Base-by-base conservation (phyloP, 305 asterid genomes). In the Plantago coronopus region DNA sequence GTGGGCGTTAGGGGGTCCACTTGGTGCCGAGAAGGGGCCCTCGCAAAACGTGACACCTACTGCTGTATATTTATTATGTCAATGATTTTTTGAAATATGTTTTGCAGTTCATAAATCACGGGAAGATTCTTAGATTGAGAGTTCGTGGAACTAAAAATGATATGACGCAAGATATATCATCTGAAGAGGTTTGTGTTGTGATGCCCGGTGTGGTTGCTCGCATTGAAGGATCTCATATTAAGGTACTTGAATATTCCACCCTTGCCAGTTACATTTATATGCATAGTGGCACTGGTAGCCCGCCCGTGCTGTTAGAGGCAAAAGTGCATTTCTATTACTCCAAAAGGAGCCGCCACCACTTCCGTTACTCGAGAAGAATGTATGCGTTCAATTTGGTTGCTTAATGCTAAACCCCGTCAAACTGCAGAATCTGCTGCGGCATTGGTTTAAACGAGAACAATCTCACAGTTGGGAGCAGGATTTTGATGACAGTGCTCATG, bases 151-250 rank as follows among this genome's bases (percentile, higher is more conserved):
- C 82, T 50, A 84, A 81, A 75, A 81, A 80, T 64, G 95, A 86
- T 64, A 68, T 71, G 19, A 72, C 74, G 5, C 86, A 74, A 58
- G 90, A 84, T 53, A 57, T 80, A 34, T 74, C 90, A 0, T 72
- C 81, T 16, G 95, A 88, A 78, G 98, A 85, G 76, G 85, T 91
- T 74, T 88, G 98, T 48, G 75, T 83, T 59, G 95, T 91, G 72
- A 82, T 88, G 95, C 78, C 86, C 16, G 88, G 91, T 53, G 86
- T 80, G 43, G 65, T 91, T 78, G 95, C 91, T 62, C 87, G 96
- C 17, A 78, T 90, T 69, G 95, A 86, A 68, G 98, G 96, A 72
- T 80, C 95, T 48, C 93, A 88, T 56, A 81, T 91, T 68, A 86
- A 84, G 96, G 96, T 91, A 58, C n/a, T 42, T n/a, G 12, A 48